Conservation (phyloP, 768 basidiomycete species). For the Pulveroboletus sp. region DNA sequence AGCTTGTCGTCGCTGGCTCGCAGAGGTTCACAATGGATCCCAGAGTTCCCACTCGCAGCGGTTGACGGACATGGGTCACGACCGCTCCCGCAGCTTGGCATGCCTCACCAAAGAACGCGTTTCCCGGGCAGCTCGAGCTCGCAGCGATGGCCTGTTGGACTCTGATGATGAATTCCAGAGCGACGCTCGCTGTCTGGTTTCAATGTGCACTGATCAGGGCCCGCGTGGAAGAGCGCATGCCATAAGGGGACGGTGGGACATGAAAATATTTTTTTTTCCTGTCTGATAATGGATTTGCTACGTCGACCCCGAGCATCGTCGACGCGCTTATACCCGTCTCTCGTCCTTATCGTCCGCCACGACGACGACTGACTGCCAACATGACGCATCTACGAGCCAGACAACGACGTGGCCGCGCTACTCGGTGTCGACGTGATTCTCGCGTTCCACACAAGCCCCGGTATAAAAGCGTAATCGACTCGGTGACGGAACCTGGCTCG, state of each 20-base stretch:
- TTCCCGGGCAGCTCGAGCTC: background rate
- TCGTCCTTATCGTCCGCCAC: constrained; percentile 1
- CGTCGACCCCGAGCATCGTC: constrained; percentile 26
- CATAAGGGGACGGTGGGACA: constrained; percentile 14
- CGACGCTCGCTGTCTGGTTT: too few species aligned
- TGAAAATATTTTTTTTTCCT: constrained; percentile 22
- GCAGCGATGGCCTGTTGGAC: background rate
- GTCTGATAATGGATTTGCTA: too few species aligned
- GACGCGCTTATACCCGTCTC: background rate
- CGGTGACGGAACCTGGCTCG: constrained; percentile 38
- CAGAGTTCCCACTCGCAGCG: too few species aligned
- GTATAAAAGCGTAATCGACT: constrained; percentile 32
- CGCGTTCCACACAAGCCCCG: constrained; percentile 8
- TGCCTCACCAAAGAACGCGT: background rate
- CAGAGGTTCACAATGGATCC: too few species aligned
- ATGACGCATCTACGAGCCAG: background rate
- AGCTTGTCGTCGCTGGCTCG: too few species aligned
- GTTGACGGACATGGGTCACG: too few species aligned
- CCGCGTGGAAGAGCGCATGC: constrained; percentile 10
- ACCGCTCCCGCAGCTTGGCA: constrained; percentile 22
- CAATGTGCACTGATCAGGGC: too few species aligned
- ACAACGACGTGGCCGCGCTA: constrained; percentile 4
- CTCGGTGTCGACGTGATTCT: constrained; percentile 8
- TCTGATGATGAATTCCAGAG: too few species aligned
- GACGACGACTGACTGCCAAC: background rate